Percentiles rank a stretch among this genome's conserved stretches.
These are phyloP conservation scores for Penicillium coffeae DNA, from an alignment of 495 filamentous ascomycete genomes.

Conservation along the genomic window DNA sequence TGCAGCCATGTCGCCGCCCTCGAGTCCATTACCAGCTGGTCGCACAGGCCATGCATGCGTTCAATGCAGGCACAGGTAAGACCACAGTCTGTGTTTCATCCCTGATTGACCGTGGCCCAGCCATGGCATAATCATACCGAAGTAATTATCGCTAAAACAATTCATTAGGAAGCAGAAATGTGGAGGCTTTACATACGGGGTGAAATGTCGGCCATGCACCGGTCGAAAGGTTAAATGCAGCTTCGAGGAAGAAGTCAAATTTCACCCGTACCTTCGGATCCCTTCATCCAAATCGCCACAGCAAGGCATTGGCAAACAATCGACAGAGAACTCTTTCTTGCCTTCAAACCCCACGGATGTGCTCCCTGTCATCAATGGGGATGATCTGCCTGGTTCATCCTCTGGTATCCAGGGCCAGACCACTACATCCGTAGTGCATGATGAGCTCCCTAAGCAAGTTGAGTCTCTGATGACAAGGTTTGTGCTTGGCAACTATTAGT, in stretches of 20 bases:
- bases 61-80: constrained; percentile 4
- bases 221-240: constrained; percentile 5
- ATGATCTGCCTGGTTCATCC: no score
- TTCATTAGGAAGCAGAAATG: constrained; percentile 2
- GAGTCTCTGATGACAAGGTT: not conserved
- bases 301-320: not conserved
- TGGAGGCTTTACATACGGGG: constrained; percentile 1
- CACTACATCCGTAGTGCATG: not conserved
- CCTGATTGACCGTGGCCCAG: not conserved
- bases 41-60: constrained; percentile 3
- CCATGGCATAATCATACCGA: no score
- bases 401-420: no score
- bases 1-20: not conserved
- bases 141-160: no score
- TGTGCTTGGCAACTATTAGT: not conserved
- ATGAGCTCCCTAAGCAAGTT: not conserved
- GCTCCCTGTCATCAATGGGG: not conserved
- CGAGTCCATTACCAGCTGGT: constrained; percentile 1
- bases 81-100: not conserved
- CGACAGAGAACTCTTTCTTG: not conserved
- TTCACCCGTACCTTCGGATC: not conserved
- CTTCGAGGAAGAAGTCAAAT: constrained; percentile 4
- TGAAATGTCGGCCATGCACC: constrained; percentile 5
- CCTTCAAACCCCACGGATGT: not conserved
- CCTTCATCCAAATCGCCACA: not conserved